These are phyloP conservation scores for Rhizopogon vinicolor DNA, from an alignment of 768 basidiomycete species.

Conservation along the genomic window DNA sequence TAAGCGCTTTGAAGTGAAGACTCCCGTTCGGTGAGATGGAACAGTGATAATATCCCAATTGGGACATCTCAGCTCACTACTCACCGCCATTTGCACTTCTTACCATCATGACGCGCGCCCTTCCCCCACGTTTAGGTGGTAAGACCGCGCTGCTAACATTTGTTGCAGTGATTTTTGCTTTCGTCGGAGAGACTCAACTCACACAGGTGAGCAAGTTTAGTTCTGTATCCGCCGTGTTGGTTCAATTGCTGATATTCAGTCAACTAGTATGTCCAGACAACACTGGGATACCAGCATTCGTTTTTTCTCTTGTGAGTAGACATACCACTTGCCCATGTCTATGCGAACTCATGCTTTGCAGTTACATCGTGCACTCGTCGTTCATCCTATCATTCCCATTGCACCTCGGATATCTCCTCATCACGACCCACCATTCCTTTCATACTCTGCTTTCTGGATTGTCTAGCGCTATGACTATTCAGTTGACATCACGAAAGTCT, in stretches of 20 bases:
- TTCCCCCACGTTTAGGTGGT: slow-evolving; percentile 37
- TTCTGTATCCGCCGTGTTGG: not conserved
- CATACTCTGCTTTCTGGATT: slow-evolving; percentile 50
- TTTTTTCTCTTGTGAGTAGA: slow-evolving; percentile 78
- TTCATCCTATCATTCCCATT: slow-evolving; percentile 78
- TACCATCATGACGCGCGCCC: slow-evolving; percentile 1
- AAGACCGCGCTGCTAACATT: slow-evolving; percentile 52
- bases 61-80: not conserved
- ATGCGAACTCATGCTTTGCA: slow-evolving; percentile 25
- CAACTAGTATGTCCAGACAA: slow-evolving; percentile 72
- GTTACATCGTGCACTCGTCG: slow-evolving; percentile 83
- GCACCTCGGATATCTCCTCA: slow-evolving; percentile 65
- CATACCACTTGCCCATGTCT: not conserved
- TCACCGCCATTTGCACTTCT: not conserved
- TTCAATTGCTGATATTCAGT: slow-evolving; percentile 2
- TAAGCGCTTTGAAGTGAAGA: too few relatives aligned
- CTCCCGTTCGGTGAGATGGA: not conserved
- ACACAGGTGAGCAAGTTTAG: slow-evolving; percentile 53
- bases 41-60: not conserved
- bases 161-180: slow-evolving; percentile 55
- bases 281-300: slow-evolving; percentile 76
- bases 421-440: slow-evolving; percentile 44
- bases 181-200: slow-evolving; percentile 73
- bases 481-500: slow-evolving; percentile 11
- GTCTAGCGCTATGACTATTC: slow-evolving; percentile 37